Evolutionary conservation across 1,284 basidiomycete species (phyloP), one percentile per base, ranked within the genome.

Genomic region (Puccinia triticina): DNA sequence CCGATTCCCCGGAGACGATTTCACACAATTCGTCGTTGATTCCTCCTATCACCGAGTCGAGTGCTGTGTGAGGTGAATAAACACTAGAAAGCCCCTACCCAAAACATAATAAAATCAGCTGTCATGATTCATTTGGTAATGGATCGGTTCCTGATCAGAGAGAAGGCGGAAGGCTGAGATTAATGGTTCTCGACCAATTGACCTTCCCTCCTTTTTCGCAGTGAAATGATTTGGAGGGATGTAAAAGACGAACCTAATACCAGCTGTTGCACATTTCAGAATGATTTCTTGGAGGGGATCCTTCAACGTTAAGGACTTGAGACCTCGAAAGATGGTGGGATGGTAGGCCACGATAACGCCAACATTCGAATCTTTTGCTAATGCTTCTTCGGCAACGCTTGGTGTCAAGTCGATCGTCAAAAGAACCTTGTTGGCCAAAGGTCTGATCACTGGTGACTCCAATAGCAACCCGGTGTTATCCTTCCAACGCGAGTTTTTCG

Each of bases 11-110:
- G 26, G 71, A 53, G 43, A 66, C 71, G 32, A 81, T 66, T 46
- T 50, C 23, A 48, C 71, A 81, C 40, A 81, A 26, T 11, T 81
- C 69, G 61, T 81, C 79, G 32, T 81, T 81, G 43, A 81, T 74
- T 14, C 79, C 79, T 37, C 71, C 71, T 23, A 74, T 64, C 12
- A 81, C 79, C 34, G 71, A 73, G 26, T 81, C 79, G 57, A 81
- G 71, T 43, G 66, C 69, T 50, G 79, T 81, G 29, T 81, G 79
- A 50, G 79, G 79, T 37, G 79, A 81, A 66, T 81, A 81, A 46
- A 81, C 48, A 48, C 71, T 80, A 57, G 26, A 59, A 57, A 55
- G 37, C 34, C 53, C 26, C 73, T 75, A 75, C 37, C 73, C 37
- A 75, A 57, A 75, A 75, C n/a, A 40, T 59, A 55, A 34, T n/a